phyloP scores from a whole-genome alignment of 495 filamentous ascomycete species.

The Talaromyces trachyspermus region DNA sequence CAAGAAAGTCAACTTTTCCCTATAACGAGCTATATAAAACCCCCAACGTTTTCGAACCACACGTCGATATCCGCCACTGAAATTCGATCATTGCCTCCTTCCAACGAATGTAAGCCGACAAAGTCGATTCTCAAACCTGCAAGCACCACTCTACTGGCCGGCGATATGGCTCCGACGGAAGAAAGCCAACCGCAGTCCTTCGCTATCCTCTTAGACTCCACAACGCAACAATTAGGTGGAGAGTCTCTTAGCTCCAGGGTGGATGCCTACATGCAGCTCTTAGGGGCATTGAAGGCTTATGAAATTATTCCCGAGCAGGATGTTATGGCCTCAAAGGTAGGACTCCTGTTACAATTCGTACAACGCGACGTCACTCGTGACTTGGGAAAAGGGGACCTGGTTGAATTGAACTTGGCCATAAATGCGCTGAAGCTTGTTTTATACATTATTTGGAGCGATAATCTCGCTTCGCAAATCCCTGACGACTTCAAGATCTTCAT shows the following conservation, averaged over 20 bases:
- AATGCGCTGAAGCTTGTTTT: conserved; percentile 69
- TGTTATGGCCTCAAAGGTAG: conserved; percentile 67
- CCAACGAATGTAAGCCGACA: conserved; percentile 56
- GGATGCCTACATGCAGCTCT: conserved; percentile 81
- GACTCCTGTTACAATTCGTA: conserved; percentile 66
- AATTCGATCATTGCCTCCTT: conserved; percentile 44
- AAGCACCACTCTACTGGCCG: conserved; percentile 30
- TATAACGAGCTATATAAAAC: conserved; percentile 62
- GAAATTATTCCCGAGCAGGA: conserved; percentile 65
- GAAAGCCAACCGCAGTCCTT: conserved; percentile 32
- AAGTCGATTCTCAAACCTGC: conserved; percentile 83
- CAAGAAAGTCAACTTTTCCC: conserved; percentile 76
- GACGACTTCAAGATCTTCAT: conserved; percentile 74
- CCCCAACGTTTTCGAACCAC: conserved; percentile 40
- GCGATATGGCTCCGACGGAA: conserved; percentile 30
- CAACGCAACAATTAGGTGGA: conserved; percentile 68
- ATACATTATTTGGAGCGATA: conserved; percentile 61
- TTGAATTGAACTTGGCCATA: conserved; percentile 53
- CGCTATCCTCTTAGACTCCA: conserved; percentile 73
- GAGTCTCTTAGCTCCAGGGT: conserved; percentile 58
- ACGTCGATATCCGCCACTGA: conserved; percentile 36
- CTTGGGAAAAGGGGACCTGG: conserved; percentile 33
- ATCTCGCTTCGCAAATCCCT: conserved; percentile 55
- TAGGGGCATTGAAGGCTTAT: conserved; percentile 67
- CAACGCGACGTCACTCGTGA: conserved; percentile 59